These are phyloP conservation scores for Salix koriyanagi DNA, from an alignment of 345 rosid genomes.

Conservation along the genomic window DNA sequence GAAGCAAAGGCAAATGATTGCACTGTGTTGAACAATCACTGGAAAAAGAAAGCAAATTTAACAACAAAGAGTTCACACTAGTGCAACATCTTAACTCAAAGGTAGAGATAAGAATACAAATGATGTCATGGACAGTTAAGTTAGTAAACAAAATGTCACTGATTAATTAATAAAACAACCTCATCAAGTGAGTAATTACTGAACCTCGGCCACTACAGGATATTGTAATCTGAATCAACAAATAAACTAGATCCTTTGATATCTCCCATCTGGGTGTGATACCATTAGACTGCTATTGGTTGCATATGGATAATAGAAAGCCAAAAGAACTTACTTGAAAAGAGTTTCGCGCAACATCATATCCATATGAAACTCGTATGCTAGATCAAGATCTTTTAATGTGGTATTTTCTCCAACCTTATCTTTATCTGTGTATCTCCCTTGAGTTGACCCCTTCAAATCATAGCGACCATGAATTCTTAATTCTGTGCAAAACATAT, in stretches of 20 bases:
- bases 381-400: conserved; percentile 79
- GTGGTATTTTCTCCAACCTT: conserved; percentile 71
- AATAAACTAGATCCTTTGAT: too few species aligned
- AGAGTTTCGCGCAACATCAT: conserved; percentile 67
- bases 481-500: conserved; percentile 96
- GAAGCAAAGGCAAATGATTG: background rate
- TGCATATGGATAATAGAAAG: background rate
- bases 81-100: background rate
- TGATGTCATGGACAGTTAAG: background rate
- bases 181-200: too few species aligned
- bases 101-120: background rate
- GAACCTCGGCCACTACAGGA: too few species aligned
- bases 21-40: background rate
- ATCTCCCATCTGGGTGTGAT: too few species aligned
- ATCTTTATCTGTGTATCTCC: conserved; percentile 65
- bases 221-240: too few species aligned
- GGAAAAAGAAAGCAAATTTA: background rate
- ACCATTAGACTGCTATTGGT: too few species aligned
- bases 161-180: too few species aligned
- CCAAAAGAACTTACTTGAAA: conserved; percentile 55
- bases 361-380: conserved; percentile 86
- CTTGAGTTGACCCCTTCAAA: conserved; percentile 85
- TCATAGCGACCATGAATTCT: conserved; percentile 86
- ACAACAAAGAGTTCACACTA: background rate
- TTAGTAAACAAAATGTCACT: too few species aligned